Percentiles rank a stretch among this genome's conserved stretches.
Conservation (phyloP, 495 filamentous ascomycete genomes). For the Acidiella bohemica region DNA sequence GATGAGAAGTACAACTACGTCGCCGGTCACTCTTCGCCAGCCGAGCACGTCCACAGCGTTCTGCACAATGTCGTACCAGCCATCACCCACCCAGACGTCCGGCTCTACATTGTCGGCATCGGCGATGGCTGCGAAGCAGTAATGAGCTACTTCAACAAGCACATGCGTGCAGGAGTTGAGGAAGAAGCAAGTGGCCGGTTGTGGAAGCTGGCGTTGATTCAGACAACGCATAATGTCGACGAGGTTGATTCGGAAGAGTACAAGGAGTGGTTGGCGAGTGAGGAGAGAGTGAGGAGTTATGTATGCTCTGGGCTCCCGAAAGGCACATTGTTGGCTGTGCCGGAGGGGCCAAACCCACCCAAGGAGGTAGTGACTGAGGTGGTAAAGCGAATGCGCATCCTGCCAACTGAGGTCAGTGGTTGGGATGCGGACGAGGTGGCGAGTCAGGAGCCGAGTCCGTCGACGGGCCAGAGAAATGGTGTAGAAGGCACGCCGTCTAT, state of each 20-base stretch:
- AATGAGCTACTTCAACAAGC: conserved; percentile 10
- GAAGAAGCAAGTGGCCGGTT: not conserved
- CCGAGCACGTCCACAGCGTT: conserved; percentile 26
- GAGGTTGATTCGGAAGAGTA: not conserved
- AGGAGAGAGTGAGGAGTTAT: too few species aligned
- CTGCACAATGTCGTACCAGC: conserved; percentile 23
- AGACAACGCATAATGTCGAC: conserved; percentile 7
- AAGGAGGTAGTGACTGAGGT: too few species aligned
- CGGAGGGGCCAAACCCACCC: not conserved
- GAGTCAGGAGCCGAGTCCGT: too few species aligned
- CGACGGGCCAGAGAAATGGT: too few species aligned
- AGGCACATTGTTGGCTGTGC: not conserved
- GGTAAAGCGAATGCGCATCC: too few species aligned
- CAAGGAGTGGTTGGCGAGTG: not conserved
- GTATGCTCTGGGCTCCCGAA: not conserved
- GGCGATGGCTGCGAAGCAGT: conserved; percentile 21
- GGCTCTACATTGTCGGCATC: conserved; percentile 28
- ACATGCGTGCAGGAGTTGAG: too few species aligned
- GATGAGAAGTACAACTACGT: conserved; percentile 22
- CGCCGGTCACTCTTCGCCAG: conserved; percentile 18
- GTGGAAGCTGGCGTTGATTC: conserved; percentile 7
- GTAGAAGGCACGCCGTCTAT: too few species aligned
- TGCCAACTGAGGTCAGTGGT: not conserved
- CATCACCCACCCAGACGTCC: conserved; percentile 21
- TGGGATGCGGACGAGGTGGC: too few species aligned